A percentile compares a stretch with the other conserved stretches of the same genome.
Conservation (phyloP, 2,329 filamentous ascomycete species). For the Ophiocordyceps sinensis region DNA sequence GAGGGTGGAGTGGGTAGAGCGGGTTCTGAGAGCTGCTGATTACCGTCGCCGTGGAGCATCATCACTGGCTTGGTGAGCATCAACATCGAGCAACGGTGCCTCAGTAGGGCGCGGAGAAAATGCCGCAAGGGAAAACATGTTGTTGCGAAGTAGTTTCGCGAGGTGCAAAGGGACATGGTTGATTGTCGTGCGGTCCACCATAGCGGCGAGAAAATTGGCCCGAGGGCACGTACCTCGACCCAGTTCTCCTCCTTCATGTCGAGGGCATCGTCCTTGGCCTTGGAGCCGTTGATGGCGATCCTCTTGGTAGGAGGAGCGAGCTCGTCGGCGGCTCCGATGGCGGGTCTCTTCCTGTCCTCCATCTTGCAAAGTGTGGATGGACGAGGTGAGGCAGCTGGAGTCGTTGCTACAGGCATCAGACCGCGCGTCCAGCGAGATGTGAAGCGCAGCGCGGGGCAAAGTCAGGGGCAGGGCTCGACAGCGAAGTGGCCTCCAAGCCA, state of each 20-base stretch:
- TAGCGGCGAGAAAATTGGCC: conserved; percentile 10
- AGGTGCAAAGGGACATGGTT: conserved; percentile 1
- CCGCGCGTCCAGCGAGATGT: conserved; percentile 18
- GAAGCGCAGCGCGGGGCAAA: conserved; percentile 26
- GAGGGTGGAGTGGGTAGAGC: conserved; percentile 3
- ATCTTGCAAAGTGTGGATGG: conserved; percentile 83
- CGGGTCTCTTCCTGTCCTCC: conserved; percentile 98
- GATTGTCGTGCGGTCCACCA: conserved; percentile 2
- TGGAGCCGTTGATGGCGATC: conserved; percentile 72
- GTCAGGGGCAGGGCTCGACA: conserved; percentile 13
- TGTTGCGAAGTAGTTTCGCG: neutral
- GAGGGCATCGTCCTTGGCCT: conserved; percentile 37
- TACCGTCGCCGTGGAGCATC: conserved; percentile 16
- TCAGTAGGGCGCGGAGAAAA: conserved; percentile 4
- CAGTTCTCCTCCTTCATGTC: conserved; percentile 45
- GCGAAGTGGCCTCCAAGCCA: conserved; percentile 17
- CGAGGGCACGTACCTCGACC: conserved; percentile 48
- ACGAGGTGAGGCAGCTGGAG: conserved; percentile 53
- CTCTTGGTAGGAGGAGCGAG: conserved; percentile 82
- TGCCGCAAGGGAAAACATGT: neutral
- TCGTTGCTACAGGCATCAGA: conserved; percentile 83
- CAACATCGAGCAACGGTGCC: conserved; percentile 16
- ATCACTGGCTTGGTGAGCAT: conserved; percentile 23
- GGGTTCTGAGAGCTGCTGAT: conserved; percentile 11
- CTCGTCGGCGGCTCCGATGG: conserved; percentile 66